phyloP scores from a whole-genome alignment of 2,329 filamentous ascomycete species.

The Chrysoporthe cubensis region DNA sequence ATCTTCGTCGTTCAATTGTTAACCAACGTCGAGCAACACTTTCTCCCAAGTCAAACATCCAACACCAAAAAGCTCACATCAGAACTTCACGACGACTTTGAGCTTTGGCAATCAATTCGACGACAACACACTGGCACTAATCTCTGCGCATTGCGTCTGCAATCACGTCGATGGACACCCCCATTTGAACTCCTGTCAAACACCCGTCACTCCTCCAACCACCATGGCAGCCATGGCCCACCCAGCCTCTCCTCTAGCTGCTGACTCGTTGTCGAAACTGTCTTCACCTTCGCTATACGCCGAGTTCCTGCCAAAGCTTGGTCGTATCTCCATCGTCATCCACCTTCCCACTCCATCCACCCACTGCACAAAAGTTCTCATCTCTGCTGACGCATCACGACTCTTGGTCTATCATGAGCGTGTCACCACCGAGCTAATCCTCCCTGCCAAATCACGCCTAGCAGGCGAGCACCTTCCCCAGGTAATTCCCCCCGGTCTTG shows the following conservation, averaged over 20 bases:
- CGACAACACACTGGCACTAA: background rate
- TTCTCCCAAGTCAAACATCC: background rate
- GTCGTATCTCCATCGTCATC: conserved; percentile 63
- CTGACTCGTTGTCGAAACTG: background rate
- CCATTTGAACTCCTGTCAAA: no score
- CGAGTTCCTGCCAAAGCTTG: conserved; percentile 67
- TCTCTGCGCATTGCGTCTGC: background rate
- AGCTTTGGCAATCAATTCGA: no score
- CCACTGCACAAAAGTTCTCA: conserved; percentile 46
- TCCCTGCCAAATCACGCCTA: conserved; percentile 48
- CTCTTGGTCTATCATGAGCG: conserved; percentile 55
- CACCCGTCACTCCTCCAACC: background rate
- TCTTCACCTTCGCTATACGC: conserved; percentile 54
- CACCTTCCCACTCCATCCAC: conserved; percentile 51
- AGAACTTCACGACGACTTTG: background rate
- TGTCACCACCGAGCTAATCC: conserved; percentile 38
- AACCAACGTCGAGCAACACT: background rate
- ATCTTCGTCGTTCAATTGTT: background rate
- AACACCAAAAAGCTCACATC: background rate
- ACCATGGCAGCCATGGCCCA: background rate
- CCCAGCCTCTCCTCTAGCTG: background rate
- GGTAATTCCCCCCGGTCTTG: conserved; percentile 44
- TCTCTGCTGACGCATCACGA: conserved; percentile 50
- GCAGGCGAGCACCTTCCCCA: conserved; percentile 34
- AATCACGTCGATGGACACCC: background rate